Evolutionary conservation across 331 rosid genomes (phyloP).

Genomic region (Cydonia oblonga): DNA sequence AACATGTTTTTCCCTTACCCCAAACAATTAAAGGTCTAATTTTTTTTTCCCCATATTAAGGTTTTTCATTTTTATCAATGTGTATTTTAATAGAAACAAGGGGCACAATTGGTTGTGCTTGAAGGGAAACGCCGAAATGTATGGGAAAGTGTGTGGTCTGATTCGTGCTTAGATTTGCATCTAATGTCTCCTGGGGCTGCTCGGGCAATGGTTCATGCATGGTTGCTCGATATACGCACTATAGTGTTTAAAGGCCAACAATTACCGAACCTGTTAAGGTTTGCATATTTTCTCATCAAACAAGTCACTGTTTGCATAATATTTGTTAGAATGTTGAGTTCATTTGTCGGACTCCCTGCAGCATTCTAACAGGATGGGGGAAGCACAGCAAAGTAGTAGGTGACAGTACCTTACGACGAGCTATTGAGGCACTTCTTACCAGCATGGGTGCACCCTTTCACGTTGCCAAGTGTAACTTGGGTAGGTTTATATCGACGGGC

Average conservation of each 20-base stretch:
- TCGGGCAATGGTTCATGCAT: slow-evolving; percentile 84
- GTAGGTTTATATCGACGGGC: slow-evolving; percentile 66
- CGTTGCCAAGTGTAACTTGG: slow-evolving; percentile 50
- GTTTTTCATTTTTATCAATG: neutral
- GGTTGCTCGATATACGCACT: slow-evolving; percentile 60
- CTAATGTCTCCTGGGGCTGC: slow-evolving; percentile 94
- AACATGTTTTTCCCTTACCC: neutral
- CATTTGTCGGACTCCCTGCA: slow-evolving; percentile 18
- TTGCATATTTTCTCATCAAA: neutral
- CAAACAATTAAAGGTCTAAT: neutral
- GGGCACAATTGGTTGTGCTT: slow-evolving; percentile 76
- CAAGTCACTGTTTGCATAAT: neutral
- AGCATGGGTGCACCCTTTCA: slow-evolving; percentile 76
- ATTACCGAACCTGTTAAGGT: slow-evolving; percentile 65
- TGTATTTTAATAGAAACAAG: slow-evolving; percentile 44
- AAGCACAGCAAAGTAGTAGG: slow-evolving; percentile 91
- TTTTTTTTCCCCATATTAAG: neutral
- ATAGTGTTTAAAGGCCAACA: slow-evolving; percentile 52
- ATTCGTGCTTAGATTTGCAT: slow-evolving; percentile 73
- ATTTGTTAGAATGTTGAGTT: neutral
- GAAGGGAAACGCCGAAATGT: slow-evolving; percentile 75
- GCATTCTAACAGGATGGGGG: slow-evolving; percentile 97
- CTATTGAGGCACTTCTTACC: slow-evolving; percentile 55
- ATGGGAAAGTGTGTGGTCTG: slow-evolving; percentile 77
- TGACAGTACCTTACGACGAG: slow-evolving; percentile 53